These are phyloP conservation scores for Syzygium grande DNA, from an alignment of 345 rosid genomes.

Conservation along the genomic window DNA sequence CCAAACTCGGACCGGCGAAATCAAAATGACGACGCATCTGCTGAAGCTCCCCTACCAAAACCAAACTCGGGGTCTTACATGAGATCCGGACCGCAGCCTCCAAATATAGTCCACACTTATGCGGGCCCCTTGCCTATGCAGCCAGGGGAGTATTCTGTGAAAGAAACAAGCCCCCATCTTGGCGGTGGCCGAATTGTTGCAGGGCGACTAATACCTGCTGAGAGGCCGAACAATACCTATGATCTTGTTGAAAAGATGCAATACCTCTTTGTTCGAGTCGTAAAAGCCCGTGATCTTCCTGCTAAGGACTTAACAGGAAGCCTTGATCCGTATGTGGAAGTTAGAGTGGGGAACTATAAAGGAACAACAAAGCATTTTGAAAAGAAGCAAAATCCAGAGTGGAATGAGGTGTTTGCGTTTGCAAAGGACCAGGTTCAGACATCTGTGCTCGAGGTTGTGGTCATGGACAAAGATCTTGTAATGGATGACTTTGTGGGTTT, in stretches of 20 bases:
- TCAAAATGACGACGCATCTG: conserved; percentile 11
- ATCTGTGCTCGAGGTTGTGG: conserved; percentile 51
- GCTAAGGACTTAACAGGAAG: conserved; percentile 68
- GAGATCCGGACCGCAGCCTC: conserved; percentile 38
- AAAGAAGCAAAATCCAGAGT: conserved; percentile 70
- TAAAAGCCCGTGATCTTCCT: conserved; percentile 83
- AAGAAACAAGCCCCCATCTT: conserved; percentile 82
- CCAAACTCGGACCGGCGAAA: conserved; percentile 23
- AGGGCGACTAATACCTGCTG: conserved; percentile 67
- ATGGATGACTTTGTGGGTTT: conserved; percentile 75
- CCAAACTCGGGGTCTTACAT: conserved; percentile 28
- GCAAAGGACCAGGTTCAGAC: conserved; percentile 61
- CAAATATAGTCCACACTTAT: conserved; percentile 24
- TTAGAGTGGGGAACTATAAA: conserved; percentile 83
- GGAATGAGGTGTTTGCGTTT: conserved; percentile 94
- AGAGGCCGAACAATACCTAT: conserved; percentile 43
- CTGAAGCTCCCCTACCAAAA: conserved; percentile 13
- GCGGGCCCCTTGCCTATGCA: conserved; percentile 31
- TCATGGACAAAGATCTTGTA: conserved; percentile 69
- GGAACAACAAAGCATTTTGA: conserved; percentile 61
- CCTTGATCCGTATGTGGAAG: conserved; percentile 75
- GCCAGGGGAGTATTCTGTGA: conserved; percentile 56
- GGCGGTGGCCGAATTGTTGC: conserved; percentile 73
- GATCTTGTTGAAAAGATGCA: conserved; percentile 95
- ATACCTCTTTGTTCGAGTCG: conserved; percentile 73